Conservation (phyloP, 2,329 filamentous ascomycete genomes). For the Xylaria sp. region DNA sequence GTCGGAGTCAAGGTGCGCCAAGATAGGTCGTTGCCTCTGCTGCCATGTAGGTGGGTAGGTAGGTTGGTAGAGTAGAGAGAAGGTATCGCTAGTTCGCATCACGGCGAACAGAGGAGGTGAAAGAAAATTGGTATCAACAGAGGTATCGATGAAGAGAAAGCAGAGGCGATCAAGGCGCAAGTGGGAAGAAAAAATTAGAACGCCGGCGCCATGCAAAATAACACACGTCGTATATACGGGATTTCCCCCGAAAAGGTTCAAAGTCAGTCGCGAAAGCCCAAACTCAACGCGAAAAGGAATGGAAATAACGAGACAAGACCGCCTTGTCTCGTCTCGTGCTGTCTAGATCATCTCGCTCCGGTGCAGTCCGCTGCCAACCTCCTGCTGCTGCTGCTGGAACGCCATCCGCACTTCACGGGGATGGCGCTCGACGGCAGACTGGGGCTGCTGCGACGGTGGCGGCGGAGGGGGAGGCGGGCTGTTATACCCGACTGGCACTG, state of each 20-base stretch:
- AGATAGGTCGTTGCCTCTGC: background rate
- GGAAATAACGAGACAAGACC: constrained; percentile 8
- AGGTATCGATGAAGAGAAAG: constrained; percentile 30
- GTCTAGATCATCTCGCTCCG: constrained; percentile 66
- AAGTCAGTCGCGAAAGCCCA: background rate
- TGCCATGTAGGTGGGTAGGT: background rate
- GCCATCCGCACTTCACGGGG: constrained; percentile 54
- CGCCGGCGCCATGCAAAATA: constrained; percentile 56
- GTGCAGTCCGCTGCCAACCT: constrained; percentile 63
- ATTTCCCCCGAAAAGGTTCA: background rate
- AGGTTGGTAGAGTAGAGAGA: constrained; percentile 1
- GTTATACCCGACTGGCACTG: constrained; percentile 47
- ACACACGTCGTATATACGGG: constrained; percentile 42
- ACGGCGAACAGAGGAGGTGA: background rate
- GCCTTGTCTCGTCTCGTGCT: background rate
- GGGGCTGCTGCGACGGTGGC: constrained; percentile 44
- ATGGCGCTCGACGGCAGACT: constrained; percentile 47
- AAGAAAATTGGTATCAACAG: constrained; percentile 27
- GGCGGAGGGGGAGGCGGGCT: constrained; percentile 46
- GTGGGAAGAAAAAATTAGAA: constrained; percentile 36
- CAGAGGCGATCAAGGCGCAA: constrained; percentile 37
- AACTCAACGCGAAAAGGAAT: constrained; percentile 23
- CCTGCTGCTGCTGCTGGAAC: constrained; percentile 51
- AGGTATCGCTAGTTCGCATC: constrained; percentile 5
- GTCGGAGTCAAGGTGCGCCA: background rate